phyloP scores from a whole-genome alignment of 495 filamentous ascomycete species.

The Penicillium argentinense region DNA sequence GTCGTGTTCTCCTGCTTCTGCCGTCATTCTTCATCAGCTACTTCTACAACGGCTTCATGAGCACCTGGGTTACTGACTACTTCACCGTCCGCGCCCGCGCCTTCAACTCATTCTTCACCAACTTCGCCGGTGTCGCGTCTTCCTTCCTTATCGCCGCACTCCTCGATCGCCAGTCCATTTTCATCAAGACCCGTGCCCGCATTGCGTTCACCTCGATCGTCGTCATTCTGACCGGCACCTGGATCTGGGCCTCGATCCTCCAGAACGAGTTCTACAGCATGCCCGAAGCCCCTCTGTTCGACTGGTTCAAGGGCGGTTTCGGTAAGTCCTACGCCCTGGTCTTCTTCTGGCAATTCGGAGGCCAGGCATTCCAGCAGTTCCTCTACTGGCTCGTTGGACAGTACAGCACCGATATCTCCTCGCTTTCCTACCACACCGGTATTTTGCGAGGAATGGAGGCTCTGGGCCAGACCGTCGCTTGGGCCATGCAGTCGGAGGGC shows the following conservation, averaged over 20 bases:
- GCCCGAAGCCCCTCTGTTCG: conserved; percentile 25
- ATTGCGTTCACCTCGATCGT: conserved; percentile 28
- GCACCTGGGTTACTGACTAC: conserved; percentile 34
- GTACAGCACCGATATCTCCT: conserved; percentile 34
- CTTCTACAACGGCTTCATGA: conserved; percentile 37
- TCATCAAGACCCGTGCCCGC: conserved; percentile 34
- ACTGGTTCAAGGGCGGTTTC: conserved; percentile 36
- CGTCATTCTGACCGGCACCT: conserved; percentile 27
- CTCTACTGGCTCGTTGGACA: conserved; percentile 37
- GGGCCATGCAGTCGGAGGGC: conserved; percentile 36
- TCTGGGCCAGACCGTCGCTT: conserved; percentile 34
- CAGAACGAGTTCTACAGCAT: conserved; percentile 30
- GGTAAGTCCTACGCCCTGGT: conserved; percentile 32
- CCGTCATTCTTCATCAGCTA: conserved; percentile 39
- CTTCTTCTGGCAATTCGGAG: conserved; percentile 35
- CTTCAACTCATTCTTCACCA: conserved; percentile 37
- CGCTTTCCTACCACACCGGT: conserved; percentile 33
- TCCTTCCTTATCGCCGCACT: conserved; percentile 32
- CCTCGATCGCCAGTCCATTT: conserved; percentile 32
- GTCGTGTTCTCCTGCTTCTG: conserved; percentile 28
- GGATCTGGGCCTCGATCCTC: conserved; percentile 34
- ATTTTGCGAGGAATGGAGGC: conserved; percentile 35
- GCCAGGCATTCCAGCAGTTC: conserved; percentile 36
- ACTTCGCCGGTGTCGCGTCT: conserved; percentile 33
- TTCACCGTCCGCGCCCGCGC: conserved; percentile 35